Evolutionary conservation across 305 asterid genomes (phyloP), one percentile per base, ranked within the genome.

Genomic region (Fraxinus velutina): DNA sequence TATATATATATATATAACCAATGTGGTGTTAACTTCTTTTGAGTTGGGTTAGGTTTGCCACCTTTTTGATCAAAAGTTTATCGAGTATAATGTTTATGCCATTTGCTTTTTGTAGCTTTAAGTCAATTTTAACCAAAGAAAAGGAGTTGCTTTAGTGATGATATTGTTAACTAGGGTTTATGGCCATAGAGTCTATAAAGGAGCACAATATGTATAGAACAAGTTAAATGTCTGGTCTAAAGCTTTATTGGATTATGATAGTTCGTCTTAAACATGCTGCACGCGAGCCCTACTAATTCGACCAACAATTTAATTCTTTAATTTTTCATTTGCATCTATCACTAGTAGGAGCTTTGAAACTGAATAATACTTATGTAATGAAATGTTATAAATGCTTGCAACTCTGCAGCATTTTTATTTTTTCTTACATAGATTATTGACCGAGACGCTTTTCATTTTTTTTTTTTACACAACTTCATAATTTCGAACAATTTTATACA

Each of bases 21-120:
- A 34, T 74, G 83, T 78, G 55, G 27, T 86, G 82, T 77, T 76
- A 60, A 13, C 10, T 47, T 60, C 13, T 60, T 21, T 15, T 32
- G 29, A 10, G 55, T 81, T 70, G 62, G 62, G 62, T 50, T 50
- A 50, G 62, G 62, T 50, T 50, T 50, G 21, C 62, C 7, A 44
- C 19, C 55, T 44, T 44, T 44, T 44, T 44, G 8, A 50, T 50
- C 62, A 50, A 44, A 44, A 12, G 55, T 44, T 44, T 12, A 44
- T 44, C 55, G 6, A 44, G 55, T 12, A 9, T 44, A 44, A 50
- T 60, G 71, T 22, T 62, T 62, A 21, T 62, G 30, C 30, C 13
- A 19, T 44, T 62, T 19, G 5, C 30, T 34, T 57, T 62, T 8
- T 21, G 5, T 21, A 62, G n/a, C 13, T 62, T 7, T 62, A 21